Conservation (phyloP, 129 eudicot species). For the Saussurea involucrata region DNA sequence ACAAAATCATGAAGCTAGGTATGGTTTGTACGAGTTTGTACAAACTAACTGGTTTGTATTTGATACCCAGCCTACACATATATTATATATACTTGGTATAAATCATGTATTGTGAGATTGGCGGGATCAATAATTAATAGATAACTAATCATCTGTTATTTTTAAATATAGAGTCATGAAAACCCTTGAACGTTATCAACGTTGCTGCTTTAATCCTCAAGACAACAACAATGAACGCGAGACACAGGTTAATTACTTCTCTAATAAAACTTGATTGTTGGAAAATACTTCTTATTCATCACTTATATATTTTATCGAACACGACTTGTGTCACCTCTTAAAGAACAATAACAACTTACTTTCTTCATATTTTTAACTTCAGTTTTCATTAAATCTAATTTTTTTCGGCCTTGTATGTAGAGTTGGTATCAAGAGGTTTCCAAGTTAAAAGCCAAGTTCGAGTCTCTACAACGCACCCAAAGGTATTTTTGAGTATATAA, state of each 20-base stretch:
- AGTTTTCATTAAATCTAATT: neutral
- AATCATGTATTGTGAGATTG: too few relatives aligned
- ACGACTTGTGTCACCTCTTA: neutral
- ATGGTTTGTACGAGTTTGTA: too few relatives aligned
- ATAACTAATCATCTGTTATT: neutral
- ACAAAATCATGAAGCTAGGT: too few relatives aligned
- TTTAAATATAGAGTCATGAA: slow-evolving; percentile 46
- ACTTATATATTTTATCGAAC: too few relatives aligned
- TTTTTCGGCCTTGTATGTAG: slow-evolving; percentile 29
- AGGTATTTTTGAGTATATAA: slow-evolving; percentile 41
- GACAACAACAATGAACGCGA: slow-evolving; percentile 54
- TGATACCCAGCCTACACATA: too few relatives aligned
- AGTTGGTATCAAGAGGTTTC: slow-evolving; percentile 90
- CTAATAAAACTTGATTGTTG: neutral
- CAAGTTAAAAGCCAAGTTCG: slow-evolving; percentile 77
- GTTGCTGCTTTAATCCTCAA: slow-evolving; percentile 65
- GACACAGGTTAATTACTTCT: slow-evolving; percentile 56
- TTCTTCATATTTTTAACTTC: neutral
- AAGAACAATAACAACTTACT: neutral
- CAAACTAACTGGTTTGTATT: too few relatives aligned
- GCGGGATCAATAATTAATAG: neutral
- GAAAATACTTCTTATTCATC: neutral
- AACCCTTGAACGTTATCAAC: slow-evolving; percentile 88
- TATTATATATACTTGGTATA: too few relatives aligned
- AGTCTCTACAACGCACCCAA: slow-evolving; percentile 82